Evolutionary conservation across 1,284 basidiomycete genomes (phyloP).

Genomic region (Ganoderma meredithae): DNA sequence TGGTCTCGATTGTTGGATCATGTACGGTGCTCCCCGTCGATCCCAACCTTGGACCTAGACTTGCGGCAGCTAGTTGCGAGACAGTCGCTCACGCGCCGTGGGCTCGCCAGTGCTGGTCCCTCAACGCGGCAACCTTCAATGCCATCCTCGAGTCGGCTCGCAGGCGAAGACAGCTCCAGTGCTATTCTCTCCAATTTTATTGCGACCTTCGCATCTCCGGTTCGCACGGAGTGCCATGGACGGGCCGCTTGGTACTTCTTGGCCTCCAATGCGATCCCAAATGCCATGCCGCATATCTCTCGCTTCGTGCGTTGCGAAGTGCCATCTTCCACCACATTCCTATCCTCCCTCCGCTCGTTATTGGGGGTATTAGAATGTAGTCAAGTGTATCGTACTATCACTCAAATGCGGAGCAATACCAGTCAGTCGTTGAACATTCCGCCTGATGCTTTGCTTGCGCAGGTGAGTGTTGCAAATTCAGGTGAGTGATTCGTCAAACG

Average conservation of each 20-base stretch:
- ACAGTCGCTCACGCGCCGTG: conserved; percentile 45
- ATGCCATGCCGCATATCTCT: conserved; percentile 21
- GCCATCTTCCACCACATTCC: background rate
- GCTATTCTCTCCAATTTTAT: conserved; percentile 50
- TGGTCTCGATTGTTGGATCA: conserved; percentile 52
- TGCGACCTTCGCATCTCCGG: conserved; percentile 34
- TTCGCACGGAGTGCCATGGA: background rate
- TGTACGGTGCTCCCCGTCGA: conserved; percentile 52
- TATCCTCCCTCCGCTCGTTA: conserved; percentile 18
- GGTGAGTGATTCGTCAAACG: conserved; percentile 27
- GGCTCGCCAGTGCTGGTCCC: conserved; percentile 24
- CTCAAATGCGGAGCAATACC: conserved; percentile 30
- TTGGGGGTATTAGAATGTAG: conserved; percentile 30
- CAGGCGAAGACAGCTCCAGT: conserved; percentile 58
- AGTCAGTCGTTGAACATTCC: conserved; percentile 24
- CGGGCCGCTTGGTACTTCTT: conserved; percentile 29
- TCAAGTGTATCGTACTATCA: conserved; percentile 30
- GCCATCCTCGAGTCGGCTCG: conserved; percentile 42
- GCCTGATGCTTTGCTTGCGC: conserved; percentile 31
- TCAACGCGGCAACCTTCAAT: background rate
- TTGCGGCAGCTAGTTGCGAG: conserved; percentile 41
- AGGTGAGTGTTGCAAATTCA: conserved; percentile 30
- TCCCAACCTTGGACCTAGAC: conserved; percentile 1
- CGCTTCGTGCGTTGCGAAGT: conserved; percentile 27
- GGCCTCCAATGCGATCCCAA: conserved; percentile 23